Percentiles rank a stretch among this genome's conserved stretches.
Conservation (phyloP, 768 basidiomycete genomes). For the Jaapia argillacea region DNA sequence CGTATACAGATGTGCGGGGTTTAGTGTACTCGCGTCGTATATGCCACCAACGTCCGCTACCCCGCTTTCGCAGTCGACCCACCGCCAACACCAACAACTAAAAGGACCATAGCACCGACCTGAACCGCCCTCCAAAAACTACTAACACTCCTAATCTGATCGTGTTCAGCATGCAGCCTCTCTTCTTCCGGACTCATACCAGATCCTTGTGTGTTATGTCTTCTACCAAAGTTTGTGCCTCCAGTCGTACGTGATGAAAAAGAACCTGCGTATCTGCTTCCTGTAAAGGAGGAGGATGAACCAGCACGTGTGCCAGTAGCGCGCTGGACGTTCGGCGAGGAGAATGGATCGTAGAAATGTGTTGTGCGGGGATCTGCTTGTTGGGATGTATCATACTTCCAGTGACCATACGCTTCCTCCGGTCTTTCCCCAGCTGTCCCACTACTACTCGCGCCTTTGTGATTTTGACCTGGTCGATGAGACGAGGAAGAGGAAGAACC, state of each 20-base stretch:
- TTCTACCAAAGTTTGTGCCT: no score
- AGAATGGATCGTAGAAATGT: constrained; percentile 14
- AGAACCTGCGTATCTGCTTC: no score
- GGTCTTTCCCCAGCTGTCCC: neutral
- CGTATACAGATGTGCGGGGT: no score
- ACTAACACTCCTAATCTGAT: constrained; percentile 12
- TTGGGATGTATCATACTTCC: constrained; percentile 1
- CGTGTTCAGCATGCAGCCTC: constrained; percentile 6
- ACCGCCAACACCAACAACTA: constrained; percentile 17
- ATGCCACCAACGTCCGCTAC: no score
- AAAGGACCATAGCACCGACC: constrained; percentile 17
- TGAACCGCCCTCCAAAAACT: constrained; percentile 14
- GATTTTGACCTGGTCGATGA: constrained; percentile 8
- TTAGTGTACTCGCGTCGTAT: no score
- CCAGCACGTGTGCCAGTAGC: constrained; percentile 13
- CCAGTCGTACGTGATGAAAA: no score
- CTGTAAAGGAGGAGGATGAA: no score
- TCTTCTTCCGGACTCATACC: no score
- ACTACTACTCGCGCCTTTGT: constrained; percentile 7
- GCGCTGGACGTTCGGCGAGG: constrained; percentile 15
- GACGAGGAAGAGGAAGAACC: constrained; percentile 7
- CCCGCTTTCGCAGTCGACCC: constrained; percentile 15
- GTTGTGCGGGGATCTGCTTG: neutral
- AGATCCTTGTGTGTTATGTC: no score
- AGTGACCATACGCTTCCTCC: constrained; percentile 1